phyloP scores from a whole-genome alignment of 495 filamentous ascomycete genomes.

The Daldinia loculata region DNA sequence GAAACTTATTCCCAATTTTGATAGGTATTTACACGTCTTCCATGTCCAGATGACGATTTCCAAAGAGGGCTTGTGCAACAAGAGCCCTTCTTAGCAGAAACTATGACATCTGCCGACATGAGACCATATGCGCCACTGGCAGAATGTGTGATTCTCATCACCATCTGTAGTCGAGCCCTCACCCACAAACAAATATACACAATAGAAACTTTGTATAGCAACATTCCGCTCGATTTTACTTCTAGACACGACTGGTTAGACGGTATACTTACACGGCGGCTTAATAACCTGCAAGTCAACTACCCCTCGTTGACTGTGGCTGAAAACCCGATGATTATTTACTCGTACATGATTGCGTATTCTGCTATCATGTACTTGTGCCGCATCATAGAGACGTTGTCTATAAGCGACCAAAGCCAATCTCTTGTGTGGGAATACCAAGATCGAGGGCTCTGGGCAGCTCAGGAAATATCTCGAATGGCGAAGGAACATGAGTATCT shows the following conservation, averaged over 20 bases:
- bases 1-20: slow-evolving; percentile 4
- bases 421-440: slow-evolving; percentile 45
- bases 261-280: slow-evolving; percentile 49
- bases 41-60: slow-evolving; percentile 60
- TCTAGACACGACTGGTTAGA: slow-evolving; percentile 60
- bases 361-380: slow-evolving; percentile 55
- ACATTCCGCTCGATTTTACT: slow-evolving; percentile 52
- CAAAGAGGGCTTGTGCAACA: slow-evolving; percentile 57
- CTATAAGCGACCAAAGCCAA: slow-evolving; percentile 29
- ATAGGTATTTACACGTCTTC: slow-evolving; percentile 57
- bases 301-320: slow-evolving; percentile 49
- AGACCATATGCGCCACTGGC: slow-evolving; percentile 53
- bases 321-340: slow-evolving; percentile 58
- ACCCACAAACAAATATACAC: slow-evolving; percentile 54
- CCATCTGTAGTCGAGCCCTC: slow-evolving; percentile 57
- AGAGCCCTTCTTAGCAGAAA: slow-evolving; percentile 56
- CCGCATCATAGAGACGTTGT: slow-evolving; percentile 43
- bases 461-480: slow-evolving; percentile 52
- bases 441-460: slow-evolving; percentile 49
- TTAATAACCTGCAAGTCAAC: slow-evolving; percentile 47
- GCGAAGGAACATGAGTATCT: slow-evolving; percentile 54
- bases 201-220: slow-evolving; percentile 39
- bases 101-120: slow-evolving; percentile 50
- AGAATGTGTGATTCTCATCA: slow-evolving; percentile 59
- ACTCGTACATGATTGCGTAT: slow-evolving; percentile 56